Conservation (phyloP, 2,329 filamentous ascomycete genomes). For the Claviceps monticola region DNA sequence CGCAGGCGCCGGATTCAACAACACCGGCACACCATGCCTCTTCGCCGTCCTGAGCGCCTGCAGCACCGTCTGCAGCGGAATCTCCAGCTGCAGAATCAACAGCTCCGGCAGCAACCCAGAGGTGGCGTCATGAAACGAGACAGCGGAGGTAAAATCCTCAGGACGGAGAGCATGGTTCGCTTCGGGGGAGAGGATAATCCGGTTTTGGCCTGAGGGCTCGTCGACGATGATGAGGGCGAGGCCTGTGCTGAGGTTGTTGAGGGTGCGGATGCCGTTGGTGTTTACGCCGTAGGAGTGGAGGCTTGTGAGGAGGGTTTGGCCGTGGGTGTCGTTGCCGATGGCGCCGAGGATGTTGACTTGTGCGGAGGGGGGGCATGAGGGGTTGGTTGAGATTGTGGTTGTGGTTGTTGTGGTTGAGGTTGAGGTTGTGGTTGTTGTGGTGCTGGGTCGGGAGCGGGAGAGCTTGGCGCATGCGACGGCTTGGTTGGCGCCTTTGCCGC, state of each 20-base stretch:
- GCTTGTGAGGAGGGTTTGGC: conserved; percentile 40
- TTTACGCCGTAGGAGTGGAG: conserved; percentile 50
- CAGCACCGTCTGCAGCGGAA: conserved; percentile 52
- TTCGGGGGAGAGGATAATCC: conserved; percentile 60
- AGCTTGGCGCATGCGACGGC: conserved; percentile 78
- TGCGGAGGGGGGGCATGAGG: neutral
- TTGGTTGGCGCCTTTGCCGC: conserved; percentile 94
- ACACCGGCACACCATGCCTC: conserved; percentile 39
- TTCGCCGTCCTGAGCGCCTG: conserved; percentile 41
- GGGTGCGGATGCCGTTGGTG: conserved; percentile 32
- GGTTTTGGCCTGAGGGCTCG: conserved; percentile 57
- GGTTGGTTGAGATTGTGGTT: neutral
- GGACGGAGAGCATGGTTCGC: conserved; percentile 45
- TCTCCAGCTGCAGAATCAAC: conserved; percentile 67
- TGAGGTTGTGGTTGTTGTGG: neutral
- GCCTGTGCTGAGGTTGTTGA: conserved; percentile 34
- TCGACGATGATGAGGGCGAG: conserved; percentile 67
- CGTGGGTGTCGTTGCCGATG: conserved; percentile 57
- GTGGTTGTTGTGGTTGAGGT: neutral
- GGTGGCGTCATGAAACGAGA: too few species aligned
- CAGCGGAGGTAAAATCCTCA: conserved; percentile 15
- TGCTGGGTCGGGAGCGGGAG: conserved; percentile 34
- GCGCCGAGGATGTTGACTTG: conserved; percentile 46
- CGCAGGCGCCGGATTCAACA: conserved; percentile 80
- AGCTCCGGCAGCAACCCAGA: conserved; percentile 34